A percentile compares a stretch with the other conserved stretches of the same genome.
These are phyloP conservation scores for Starmerella khaoyaiensis DNA, from an alignment of 805 yeast species.

Conservation along the genomic window DNA sequence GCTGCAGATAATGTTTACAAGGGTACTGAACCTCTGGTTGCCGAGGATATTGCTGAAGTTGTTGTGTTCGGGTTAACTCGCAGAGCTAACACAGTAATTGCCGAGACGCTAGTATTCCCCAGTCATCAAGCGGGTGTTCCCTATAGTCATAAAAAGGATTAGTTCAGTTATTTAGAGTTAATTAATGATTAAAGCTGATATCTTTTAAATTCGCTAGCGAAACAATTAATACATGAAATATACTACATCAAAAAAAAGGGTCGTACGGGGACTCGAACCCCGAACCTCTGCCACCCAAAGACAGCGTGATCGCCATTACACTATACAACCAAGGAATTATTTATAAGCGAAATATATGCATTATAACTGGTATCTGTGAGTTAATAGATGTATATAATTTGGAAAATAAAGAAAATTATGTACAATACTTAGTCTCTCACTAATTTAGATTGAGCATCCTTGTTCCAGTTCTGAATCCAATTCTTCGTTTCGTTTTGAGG, in stretches of 20 bases:
- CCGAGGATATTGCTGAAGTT: conserved; percentile 63
- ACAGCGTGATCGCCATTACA: conserved; percentile 9
- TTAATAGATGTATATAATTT: too few species aligned
- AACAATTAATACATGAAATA: too few species aligned
- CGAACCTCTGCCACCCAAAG: conserved; percentile 19
- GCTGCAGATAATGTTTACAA: conserved; percentile 54
- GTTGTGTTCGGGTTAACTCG: conserved; percentile 57
- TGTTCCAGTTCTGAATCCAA: conserved; percentile 42
- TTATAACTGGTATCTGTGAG: not conserved
- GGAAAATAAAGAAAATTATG: not conserved
- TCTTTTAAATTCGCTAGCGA: too few species aligned
- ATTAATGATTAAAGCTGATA: too few species aligned
- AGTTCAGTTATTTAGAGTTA: too few species aligned
- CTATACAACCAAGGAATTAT: conserved; percentile 3
- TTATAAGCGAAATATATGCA: not conserved
- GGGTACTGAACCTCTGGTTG: conserved; percentile 56
- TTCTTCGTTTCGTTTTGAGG: conserved; percentile 52
- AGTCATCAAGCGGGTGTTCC: conserved; percentile 71
- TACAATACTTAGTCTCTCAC: conserved; percentile 1
- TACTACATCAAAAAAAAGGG: conserved; percentile 7
- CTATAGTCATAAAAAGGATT: conserved; percentile 36
- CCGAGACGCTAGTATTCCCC: conserved; percentile 74
- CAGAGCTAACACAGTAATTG: conserved; percentile 58
- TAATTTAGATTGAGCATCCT: conserved; percentile 17
- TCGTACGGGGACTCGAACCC: conserved; percentile 18